Percentiles rank a stretch among this genome's conserved stretches.
phyloP scores from a whole-genome alignment of 306 rosid genomes.

The Argentina anserina region DNA sequence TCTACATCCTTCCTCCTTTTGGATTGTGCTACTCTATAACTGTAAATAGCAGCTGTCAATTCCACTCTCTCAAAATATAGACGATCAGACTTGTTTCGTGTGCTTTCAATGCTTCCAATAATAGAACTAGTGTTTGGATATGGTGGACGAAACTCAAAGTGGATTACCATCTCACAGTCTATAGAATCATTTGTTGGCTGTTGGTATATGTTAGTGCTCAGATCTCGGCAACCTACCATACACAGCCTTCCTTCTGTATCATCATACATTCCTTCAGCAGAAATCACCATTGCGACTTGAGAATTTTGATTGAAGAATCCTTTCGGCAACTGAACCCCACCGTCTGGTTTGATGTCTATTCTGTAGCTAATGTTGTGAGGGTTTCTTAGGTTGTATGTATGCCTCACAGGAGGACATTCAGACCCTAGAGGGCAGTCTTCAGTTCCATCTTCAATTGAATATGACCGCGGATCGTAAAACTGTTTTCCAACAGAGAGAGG shows the following conservation, averaged over 20 bases:
- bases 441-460: background rate
- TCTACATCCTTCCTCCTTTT: constrained; percentile 54
- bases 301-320: background rate
- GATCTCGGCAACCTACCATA: constrained; percentile 54
- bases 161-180: constrained; percentile 48
- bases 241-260: constrained; percentile 48
- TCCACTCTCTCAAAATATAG: constrained; percentile 35
- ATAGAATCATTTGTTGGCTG: constrained; percentile 11
- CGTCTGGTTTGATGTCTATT: background rate
- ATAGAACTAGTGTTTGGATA: constrained; percentile 18
- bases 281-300: constrained; percentile 8
- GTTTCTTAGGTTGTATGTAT: background rate
- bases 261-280: constrained; percentile 58
- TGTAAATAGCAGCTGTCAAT: constrained; percentile 24
- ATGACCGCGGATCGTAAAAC: background rate
- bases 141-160: constrained; percentile 37
- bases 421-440: background rate
- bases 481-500: constrained; percentile 39
- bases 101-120: constrained; percentile 46
- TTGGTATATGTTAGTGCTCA: constrained; percentile 4
- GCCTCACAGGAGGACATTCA: background rate
- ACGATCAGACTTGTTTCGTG: constrained; percentile 28
- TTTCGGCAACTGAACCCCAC: background rate
- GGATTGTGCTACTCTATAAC: background rate
- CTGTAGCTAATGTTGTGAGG: background rate